Evolutionary conservation across 164 flowering plant genomes (phyloP).

Genomic region (Chimonanthus salicifolius): DNA sequence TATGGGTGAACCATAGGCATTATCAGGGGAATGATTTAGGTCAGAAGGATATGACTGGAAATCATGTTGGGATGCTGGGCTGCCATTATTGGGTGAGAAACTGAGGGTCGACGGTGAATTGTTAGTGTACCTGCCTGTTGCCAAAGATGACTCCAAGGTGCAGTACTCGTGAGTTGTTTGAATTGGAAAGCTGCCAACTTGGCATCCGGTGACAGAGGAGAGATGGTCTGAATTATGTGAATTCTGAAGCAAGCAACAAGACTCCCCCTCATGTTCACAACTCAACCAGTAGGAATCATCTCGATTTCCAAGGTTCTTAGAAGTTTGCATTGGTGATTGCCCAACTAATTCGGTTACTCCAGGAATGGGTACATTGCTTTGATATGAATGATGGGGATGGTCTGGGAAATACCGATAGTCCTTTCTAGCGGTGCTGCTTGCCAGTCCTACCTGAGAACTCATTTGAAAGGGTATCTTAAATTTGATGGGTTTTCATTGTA

Average conservation of each 20-base stretch:
- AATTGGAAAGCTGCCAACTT: slow-evolving; percentile 15
- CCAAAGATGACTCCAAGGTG: slow-evolving; percentile 50
- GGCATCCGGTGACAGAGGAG: slow-evolving; percentile 26
- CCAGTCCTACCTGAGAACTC: slow-evolving; percentile 9
- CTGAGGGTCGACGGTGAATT: slow-evolving; percentile 44
- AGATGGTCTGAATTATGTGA: slow-evolving; percentile 15
- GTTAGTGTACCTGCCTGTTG: slow-evolving; percentile 17
- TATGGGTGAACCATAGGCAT: slow-evolving; percentile 29
- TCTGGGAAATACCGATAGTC: slow-evolving; percentile 9
- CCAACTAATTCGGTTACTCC: background rate
- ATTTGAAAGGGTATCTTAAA: background rate
- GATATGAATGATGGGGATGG: slow-evolving; percentile 2
- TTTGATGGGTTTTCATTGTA: background rate
- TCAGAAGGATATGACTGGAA: slow-evolving; percentile 32
- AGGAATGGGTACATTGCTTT: slow-evolving; percentile 5
- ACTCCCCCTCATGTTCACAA: slow-evolving; percentile 19
- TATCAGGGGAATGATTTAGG: slow-evolving; percentile 34
- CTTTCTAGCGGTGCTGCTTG: slow-evolving; percentile 3
- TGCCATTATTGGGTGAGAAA: slow-evolving; percentile 38
- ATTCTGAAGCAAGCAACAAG: slow-evolving; percentile 21
- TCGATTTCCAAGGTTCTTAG: slow-evolving; percentile 23
- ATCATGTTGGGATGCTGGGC: slow-evolving; percentile 40
- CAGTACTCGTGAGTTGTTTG: slow-evolving; percentile 27
- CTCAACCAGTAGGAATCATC: slow-evolving; percentile 17
- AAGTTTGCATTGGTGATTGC: slow-evolving; percentile 28